Base-by-base conservation (phyloP, 805 yeast species). In the Vanderwaltozyma verrucispora region DNA sequence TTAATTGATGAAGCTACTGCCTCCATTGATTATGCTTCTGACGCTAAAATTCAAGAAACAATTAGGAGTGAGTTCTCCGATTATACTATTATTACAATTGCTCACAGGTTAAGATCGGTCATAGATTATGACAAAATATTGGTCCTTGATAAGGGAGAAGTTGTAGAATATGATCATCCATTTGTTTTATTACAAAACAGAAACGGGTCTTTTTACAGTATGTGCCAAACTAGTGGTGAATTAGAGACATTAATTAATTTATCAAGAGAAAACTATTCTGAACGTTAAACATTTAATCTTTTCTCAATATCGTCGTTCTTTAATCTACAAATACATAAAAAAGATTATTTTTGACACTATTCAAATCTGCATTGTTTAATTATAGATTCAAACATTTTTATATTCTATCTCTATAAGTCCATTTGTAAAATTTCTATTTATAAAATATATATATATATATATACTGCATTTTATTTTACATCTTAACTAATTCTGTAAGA, bases 211-310 rank as follows among this genome's bases (percentile, higher is more conserved):
- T 81, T 79, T 65, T 66, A 69, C 48, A 66, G 68, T 37, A 80
- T 81, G 87, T 80, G 88, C 55, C 69, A 66, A 25, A 82, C 83
- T 59, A 79, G 89, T 51, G 96, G 96, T 33, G 96, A 87, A 57
- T 65, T 87, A 42, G 94, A 83, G 35, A 68, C 75, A 3, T 69
- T 87, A 49, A 64, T 73, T 13, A 71, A 69, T 48, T 57, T 83
- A 42, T 89, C 96, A 5, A 77, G 75, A 51, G 77, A 72, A n/a
- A 24, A 7, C 7, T 24, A 10, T 11, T 8, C 11, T 8, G 27
- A 24, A 24, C 6, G 24, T 21, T 21, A 21, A 21, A 21, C 10
- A n/a, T n/a, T n/a, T n/a, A n/a, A n/a, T n/a, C n/a, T n/a, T n/a
- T n/a, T n/a, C n/a, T n/a, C n/a, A n/a, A n/a, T n/a, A n/a, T 7